Evolutionary conservation across 495 filamentous ascomycete species (phyloP).

Genomic region (Xylaria scruposa): DNA sequence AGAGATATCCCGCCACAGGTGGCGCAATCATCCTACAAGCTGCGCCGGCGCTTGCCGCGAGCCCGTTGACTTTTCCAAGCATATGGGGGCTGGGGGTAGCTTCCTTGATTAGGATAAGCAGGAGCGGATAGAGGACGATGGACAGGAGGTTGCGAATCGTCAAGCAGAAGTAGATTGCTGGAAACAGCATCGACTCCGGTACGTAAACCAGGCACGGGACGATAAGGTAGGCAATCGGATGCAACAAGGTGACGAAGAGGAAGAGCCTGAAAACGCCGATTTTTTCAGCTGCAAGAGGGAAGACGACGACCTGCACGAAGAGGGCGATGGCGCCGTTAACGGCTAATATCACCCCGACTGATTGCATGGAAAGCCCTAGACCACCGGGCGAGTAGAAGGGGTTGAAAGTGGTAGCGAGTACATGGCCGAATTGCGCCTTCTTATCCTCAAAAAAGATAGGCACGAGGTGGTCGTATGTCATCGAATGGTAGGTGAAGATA

Average conservation of each 20-base stretch:
- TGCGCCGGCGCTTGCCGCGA: constrained; percentile 79
- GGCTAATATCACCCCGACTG: constrained; percentile 80
- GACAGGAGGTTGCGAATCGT: constrained; percentile 75
- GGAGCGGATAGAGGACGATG: constrained; percentile 78
- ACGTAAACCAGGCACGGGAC: constrained; percentile 73
- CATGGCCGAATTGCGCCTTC: constrained; percentile 38
- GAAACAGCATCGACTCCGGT: constrained; percentile 61
- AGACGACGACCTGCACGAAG: constrained; percentile 77
- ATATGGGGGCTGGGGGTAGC: constrained; percentile 70
- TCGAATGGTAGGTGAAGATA: constrained; percentile 87
- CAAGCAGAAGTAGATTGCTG: constrained; percentile 76
- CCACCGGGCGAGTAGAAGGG: constrained; percentile 73
- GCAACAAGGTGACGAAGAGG: constrained; percentile 73
- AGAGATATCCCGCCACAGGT: constrained; percentile 76
- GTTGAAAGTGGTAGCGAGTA: constrained; percentile 34
- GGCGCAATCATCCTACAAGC: constrained; percentile 78
- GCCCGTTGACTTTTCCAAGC: constrained; percentile 80
- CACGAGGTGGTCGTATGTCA: constrained; percentile 85
- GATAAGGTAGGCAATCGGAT: constrained; percentile 77
- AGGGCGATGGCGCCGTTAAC: constrained; percentile 81
- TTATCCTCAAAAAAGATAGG: constrained; percentile 86
- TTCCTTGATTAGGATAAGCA: constrained; percentile 86
- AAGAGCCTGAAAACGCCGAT: constrained; percentile 80
- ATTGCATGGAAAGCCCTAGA: constrained; percentile 72
- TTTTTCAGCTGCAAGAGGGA: constrained; percentile 71